A percentile compares a stretch with the other conserved stretches of the same genome.
Conservation (phyloP, 2,329 filamentous ascomycete genomes). For the Neospermospora avenae region DNA sequence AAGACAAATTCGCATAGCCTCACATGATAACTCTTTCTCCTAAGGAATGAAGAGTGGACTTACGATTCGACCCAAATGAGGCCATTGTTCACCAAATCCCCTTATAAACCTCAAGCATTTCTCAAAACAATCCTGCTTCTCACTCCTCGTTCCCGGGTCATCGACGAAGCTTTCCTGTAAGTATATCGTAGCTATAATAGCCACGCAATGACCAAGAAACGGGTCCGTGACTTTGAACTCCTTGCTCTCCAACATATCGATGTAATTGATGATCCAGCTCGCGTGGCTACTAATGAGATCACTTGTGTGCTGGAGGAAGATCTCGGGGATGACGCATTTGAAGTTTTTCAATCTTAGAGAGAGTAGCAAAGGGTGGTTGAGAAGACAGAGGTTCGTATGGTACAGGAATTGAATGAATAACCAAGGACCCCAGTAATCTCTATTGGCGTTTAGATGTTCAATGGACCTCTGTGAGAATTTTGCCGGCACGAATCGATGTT, state of each 20-base stretch:
- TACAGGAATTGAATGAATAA: conserved; percentile 51
- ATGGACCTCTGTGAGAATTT: conserved; percentile 42
- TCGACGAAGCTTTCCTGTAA: conserved; percentile 50
- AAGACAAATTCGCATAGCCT: too few relatives aligned
- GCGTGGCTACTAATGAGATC: conserved; percentile 50
- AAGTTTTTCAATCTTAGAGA: conserved; percentile 51
- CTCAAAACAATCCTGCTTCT: conserved; percentile 43
- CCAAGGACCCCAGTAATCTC: conserved; percentile 53
- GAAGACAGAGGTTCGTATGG: conserved; percentile 49
- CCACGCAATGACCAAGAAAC: conserved; percentile 47
- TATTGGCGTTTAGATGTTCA: conserved; percentile 42
- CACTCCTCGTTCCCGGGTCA: conserved; percentile 34
- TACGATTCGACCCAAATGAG: conserved; percentile 44
- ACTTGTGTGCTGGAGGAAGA: conserved; percentile 52
- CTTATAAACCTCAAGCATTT: conserved; percentile 44
- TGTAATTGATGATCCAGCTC: conserved; percentile 51
- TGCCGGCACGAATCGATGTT: conserved; percentile 48
- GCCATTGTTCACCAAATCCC: conserved; percentile 42
- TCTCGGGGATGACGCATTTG: conserved; percentile 49
- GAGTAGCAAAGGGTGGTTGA: conserved; percentile 53
- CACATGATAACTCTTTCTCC: too few relatives aligned
- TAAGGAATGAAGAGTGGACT: too few relatives aligned
- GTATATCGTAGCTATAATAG: conserved; percentile 51
- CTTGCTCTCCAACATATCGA: conserved; percentile 45
- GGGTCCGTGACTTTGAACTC: conserved; percentile 46